Evolutionary conservation across 1,139 yeast species (phyloP), one percentile per base, ranked within the genome.

Genomic region (Hemisphaericaspora xylofermentans): DNA sequence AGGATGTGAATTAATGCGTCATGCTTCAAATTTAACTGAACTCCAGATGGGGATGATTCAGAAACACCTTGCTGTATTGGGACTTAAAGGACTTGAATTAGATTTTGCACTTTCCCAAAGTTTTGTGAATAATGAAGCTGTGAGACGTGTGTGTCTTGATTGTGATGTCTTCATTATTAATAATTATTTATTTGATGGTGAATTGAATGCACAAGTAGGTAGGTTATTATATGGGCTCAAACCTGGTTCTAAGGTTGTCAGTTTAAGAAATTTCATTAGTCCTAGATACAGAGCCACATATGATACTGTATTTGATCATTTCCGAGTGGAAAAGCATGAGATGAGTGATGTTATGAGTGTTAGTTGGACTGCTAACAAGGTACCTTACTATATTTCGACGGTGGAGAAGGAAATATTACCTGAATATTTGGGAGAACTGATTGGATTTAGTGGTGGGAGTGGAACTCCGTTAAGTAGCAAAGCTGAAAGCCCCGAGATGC

Each of bases 311-410:
- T 67, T 88, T 49, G 88, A 84, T 55, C 71, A 82, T 52, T 68
- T 88, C 43, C 66, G 70, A 32, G 91, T 88, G 3, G 80, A 80
- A 46, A 79, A 77, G 50, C 78, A 71, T 48, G 81, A 78, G 43
- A 82, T 88, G 66, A 80, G 81, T 35, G 79, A 80, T 39, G 80
- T 80, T 49, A 75, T 69, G 41, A 67, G 89, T 24, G 96, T 89
- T 13, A 85, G 95, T 44, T 89, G 97, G 97, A 88, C 96, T 0
- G 86, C 86, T 27, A 83, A 81, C 42, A 88, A 89, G 36, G 94
- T 93, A 2, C 83, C 81, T 8, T 88, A 86, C 61, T 88, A 77
- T 58, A 78, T 88, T 9, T 80, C 94, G 7, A 86, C 91, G 2
- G 88, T 87, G 2, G 74, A 80, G 56, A 66, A 64, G 1, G 60